phyloP scores from a whole-genome alignment of 139 green algal genomes.

The Tetradesmus lagerheimii region DNA sequence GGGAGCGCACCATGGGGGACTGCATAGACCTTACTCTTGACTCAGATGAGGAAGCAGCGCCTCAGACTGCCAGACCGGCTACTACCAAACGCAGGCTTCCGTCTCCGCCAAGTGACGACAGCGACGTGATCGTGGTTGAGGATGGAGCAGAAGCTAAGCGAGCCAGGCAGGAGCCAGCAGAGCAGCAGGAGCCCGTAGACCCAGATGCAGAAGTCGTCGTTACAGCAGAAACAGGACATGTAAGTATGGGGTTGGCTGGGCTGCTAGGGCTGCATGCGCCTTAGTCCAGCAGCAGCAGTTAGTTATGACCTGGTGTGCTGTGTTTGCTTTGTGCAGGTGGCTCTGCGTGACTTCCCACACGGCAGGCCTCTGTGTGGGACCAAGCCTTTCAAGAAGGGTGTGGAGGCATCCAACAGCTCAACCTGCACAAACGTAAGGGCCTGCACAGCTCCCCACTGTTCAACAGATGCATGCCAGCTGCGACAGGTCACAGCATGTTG shows the following conservation, averaged over 20 bases:
- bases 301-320: conserved; percentile 8
- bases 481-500: not conserved
- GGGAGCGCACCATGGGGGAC: not conserved
- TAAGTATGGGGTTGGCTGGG: not conserved
- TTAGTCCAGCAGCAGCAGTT: not conserved
- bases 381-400: not conserved
- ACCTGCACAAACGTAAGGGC: not conserved
- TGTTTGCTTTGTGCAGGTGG: conserved; percentile 7
- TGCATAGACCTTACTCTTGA: conserved; percentile 28
- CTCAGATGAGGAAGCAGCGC: conserved; percentile 1
- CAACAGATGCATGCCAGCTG: not conserved
- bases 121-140: conserved; percentile 13
- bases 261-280: not conserved
- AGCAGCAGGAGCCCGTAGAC: not conserved
- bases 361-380: not conserved
- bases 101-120: not conserved
- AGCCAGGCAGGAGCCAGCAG: not conserved
- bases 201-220: not conserved
- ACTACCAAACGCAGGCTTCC: not conserved
- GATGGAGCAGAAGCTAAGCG: conserved; percentile 17
- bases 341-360: conserved; percentile 37
- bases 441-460: not conserved
- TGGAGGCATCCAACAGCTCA: conserved; percentile 14
- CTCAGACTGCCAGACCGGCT: not conserved
- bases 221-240: not conserved